Conservation (phyloP, 176 grass and related monocot species). For the Phoenix dactylifera region DNA sequence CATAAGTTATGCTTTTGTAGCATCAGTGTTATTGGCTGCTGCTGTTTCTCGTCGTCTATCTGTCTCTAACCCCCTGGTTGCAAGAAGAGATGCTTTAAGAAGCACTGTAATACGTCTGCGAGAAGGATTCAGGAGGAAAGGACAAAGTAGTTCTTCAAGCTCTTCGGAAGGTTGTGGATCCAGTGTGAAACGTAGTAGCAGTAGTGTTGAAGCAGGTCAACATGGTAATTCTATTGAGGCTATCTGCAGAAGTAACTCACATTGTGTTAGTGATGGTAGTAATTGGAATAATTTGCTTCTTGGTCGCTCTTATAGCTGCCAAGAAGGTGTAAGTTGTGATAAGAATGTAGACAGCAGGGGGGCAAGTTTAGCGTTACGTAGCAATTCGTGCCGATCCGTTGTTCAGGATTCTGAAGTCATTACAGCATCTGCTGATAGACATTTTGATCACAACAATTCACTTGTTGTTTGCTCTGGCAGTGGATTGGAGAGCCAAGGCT, state of each 20-base stretch:
- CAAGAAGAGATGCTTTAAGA: conserved; percentile 76
- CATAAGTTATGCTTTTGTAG: conserved; percentile 97
- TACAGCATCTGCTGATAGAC: conserved; percentile 33
- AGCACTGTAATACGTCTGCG: conserved; percentile 89
- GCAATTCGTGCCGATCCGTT: conserved; percentile 84
- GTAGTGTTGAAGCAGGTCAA: conserved; percentile 83
- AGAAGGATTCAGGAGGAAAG: conserved; percentile 74
- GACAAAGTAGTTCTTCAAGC: conserved; percentile 82
- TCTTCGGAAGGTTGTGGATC: conserved; percentile 98
- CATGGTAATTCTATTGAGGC: conserved; percentile 53
- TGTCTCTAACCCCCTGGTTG: conserved; percentile 78
- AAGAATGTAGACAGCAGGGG: conserved; percentile 68
- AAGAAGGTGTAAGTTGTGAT: conserved; percentile 71
- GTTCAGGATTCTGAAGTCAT: conserved; percentile 74
- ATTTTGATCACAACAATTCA: conserved; percentile 39
- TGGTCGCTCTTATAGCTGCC: conserved; percentile 91
- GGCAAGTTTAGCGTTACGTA: conserved; percentile 73
- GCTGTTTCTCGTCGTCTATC: conserved; percentile 76
- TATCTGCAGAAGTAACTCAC: conserved; percentile 65
- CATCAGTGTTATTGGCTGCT: conserved; percentile 87
- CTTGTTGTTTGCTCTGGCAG: conserved; percentile 59
- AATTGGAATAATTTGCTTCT: conserved; percentile 59
- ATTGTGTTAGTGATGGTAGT: conserved; percentile 35
- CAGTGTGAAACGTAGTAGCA: conserved; percentile 90
- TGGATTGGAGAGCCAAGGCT: conserved; percentile 66